phyloP scores from a whole-genome alignment of 768 basidiomycete genomes.

The Termitomyces sp. region DNA sequence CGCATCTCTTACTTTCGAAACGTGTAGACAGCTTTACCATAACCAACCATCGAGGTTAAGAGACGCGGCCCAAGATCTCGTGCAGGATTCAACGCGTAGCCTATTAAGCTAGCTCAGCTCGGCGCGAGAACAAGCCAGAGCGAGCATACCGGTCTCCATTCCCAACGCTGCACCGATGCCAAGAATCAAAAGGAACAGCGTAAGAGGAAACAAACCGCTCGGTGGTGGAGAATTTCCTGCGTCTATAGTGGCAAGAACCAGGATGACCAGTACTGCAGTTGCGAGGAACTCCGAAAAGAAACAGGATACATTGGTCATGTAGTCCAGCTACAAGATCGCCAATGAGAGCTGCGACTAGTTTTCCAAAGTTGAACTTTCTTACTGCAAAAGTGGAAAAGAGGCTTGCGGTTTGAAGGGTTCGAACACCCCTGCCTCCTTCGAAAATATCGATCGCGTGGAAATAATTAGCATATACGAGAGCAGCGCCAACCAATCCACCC shows the following conservation, averaged over 20 bases:
- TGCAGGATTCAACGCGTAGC: conserved; percentile 32
- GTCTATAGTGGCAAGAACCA: conserved; percentile 51
- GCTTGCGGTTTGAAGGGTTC: conserved; percentile 49
- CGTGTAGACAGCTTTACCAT: conserved; percentile 43
- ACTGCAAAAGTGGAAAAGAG: conserved; percentile 63
- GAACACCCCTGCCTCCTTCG: conserved; percentile 49
- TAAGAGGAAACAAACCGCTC: conserved; percentile 47
- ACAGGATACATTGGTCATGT: conserved; percentile 32
- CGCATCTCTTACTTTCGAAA: conserved; percentile 34
- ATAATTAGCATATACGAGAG: conserved; percentile 59
- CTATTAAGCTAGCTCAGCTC: conserved; percentile 11
- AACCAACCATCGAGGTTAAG: conserved; percentile 67
- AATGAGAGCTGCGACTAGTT: background rate
- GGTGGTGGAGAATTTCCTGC: conserved; percentile 44
- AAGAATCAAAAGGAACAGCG: conserved; percentile 51
- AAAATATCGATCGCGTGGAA: conserved; percentile 60
- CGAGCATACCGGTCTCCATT: conserved; percentile 47
- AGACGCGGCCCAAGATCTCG: conserved; percentile 56
- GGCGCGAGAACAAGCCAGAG: background rate
- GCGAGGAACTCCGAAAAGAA: conserved; percentile 55
- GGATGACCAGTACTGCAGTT: conserved; percentile 51
- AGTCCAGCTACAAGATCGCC: conserved; percentile 12
- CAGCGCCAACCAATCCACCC: conserved; percentile 57
- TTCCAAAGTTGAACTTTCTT: conserved; percentile 14
- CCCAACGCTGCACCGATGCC: conserved; percentile 58